phyloP scores from a whole-genome alignment of 192 early-diverging fungal genomes.

The Coemansia nantahalensis region DNA sequence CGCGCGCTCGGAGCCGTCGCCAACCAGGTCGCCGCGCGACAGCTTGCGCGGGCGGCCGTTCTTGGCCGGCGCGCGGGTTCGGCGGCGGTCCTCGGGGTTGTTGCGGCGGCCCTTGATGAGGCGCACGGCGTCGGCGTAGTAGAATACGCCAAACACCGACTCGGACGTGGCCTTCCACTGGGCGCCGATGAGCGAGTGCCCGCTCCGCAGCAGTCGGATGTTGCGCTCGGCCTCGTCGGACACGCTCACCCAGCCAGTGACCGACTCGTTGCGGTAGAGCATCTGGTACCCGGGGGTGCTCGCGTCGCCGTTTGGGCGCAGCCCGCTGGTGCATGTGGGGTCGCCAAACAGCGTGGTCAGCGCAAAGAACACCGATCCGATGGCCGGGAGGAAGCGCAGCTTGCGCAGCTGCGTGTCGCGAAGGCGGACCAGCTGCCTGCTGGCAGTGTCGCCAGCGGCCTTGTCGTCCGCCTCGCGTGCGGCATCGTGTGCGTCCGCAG shows the following conservation, averaged over 20 bases:
- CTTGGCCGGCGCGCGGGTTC: too few relatives aligned
- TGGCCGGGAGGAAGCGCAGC: conserved; percentile 20
- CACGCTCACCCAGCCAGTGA: conserved; percentile 79
- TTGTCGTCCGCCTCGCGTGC: not conserved
- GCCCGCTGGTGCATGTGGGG: conserved; percentile 53
- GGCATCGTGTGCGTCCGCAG: not conserved
- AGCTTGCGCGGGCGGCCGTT: too few relatives aligned
- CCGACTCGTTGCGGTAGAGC: conserved; percentile 71
- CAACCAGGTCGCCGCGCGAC: too few relatives aligned
- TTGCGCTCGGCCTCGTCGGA: conserved; percentile 55
- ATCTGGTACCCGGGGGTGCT: conserved; percentile 36
- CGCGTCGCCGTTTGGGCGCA: conserved; percentile 37
- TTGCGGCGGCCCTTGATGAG: conserved; percentile 31
- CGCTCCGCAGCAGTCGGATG: conserved; percentile 75
- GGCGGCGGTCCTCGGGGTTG: conserved; percentile 14
- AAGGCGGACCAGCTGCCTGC: not conserved
- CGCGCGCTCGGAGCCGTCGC: too few relatives aligned
- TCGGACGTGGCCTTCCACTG: conserved; percentile 63
- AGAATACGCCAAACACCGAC: conserved; percentile 79
- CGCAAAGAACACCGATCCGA: conserved; percentile 8
- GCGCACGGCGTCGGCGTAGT: conserved; percentile 76
- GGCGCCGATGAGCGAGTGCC: conserved; percentile 89
- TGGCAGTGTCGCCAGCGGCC: not conserved
- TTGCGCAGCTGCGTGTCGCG: conserved; percentile 12
- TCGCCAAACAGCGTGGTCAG: conserved; percentile 31